These are phyloP conservation scores for Pugionium cornutum DNA, from an alignment of 345 rosid species.

Conservation along the genomic window DNA sequence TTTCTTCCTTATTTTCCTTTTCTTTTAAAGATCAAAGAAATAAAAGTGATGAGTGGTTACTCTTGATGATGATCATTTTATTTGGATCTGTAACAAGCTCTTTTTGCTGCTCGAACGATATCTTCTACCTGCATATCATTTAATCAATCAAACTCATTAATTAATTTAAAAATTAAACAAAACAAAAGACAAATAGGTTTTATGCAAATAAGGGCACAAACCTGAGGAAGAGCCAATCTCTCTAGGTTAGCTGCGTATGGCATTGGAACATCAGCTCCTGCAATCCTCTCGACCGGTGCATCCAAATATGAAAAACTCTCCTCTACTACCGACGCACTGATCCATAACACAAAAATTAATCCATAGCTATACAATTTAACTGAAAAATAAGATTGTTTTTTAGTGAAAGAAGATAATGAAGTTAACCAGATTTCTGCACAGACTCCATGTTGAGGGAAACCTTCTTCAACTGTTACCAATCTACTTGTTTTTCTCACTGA, in stretches of 20 bases:
- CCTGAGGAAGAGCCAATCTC: slow-evolving; percentile 93
- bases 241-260: slow-evolving; percentile 89
- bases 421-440: slow-evolving; percentile 90
- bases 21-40: slow-evolving; percentile 36
- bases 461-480: slow-evolving; percentile 94
- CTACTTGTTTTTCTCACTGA: slow-evolving; percentile 96
- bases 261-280: slow-evolving; percentile 95
- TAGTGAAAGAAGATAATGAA: neutral
- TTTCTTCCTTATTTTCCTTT: slow-evolving; percentile 28
- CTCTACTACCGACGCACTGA: slow-evolving; percentile 73
- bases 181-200: neutral
- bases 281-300: slow-evolving; percentile 81
- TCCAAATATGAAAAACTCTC: slow-evolving; percentile 87
- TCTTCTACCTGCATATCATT: slow-evolving; percentile 58
- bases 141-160: neutral
- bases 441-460: slow-evolving; percentile 91
- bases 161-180: neutral
- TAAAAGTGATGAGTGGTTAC: slow-evolving; percentile 11
- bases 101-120: slow-evolving; percentile 75
- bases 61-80: slow-evolving; percentile 1
- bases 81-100: slow-evolving; percentile 71
- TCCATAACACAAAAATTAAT: neutral
- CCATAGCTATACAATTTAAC: too few species aligned
- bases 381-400: too few species aligned
- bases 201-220: slow-evolving; percentile 8